These are phyloP conservation scores for Tieghemiomyces parasiticus DNA, from an alignment of 192 early-diverging fungal genomes.

Conservation along the genomic window DNA sequence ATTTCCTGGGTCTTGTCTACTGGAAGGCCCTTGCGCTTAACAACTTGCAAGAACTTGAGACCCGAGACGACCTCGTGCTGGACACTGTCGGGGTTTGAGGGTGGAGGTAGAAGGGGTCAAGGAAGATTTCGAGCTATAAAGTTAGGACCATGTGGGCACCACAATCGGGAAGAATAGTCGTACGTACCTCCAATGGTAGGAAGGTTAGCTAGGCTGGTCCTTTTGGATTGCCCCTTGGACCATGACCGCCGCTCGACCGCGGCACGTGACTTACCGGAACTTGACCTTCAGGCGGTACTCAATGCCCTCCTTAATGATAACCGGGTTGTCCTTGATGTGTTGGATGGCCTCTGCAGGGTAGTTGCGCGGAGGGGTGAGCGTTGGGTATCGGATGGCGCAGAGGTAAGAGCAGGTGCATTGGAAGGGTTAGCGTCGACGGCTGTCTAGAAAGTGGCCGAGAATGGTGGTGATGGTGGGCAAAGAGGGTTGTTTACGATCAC, in stretches of 20 bases:
- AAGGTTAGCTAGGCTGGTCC: too few species aligned
- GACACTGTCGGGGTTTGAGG: too few species aligned
- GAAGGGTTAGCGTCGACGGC: background rate
- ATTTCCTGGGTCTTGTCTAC: slow-evolving; percentile 92
- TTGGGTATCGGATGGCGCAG: background rate
- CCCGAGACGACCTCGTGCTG: slow-evolving; percentile 92
- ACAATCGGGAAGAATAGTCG: too few species aligned
- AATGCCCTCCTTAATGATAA: slow-evolving; percentile 93
- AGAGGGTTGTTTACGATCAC: too few species aligned
- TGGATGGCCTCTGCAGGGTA: slow-evolving; percentile 35
- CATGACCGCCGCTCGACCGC: too few species aligned
- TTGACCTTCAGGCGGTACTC: slow-evolving; percentile 85
- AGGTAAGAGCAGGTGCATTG: background rate
- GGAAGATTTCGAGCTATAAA: too few species aligned
- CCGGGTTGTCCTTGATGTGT: slow-evolving; percentile 49
- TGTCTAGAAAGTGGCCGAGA: too few species aligned
- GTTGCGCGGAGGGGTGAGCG: background rate
- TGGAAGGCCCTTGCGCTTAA: slow-evolving; percentile 71
- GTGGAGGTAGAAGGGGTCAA: too few species aligned
- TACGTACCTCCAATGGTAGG: too few species aligned
- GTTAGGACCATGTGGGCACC: too few species aligned
- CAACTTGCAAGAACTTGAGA: slow-evolving; percentile 84
- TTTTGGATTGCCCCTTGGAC: too few species aligned
- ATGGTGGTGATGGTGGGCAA: too few species aligned
- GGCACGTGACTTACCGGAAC: slow-evolving; percentile 64